Base-by-base conservation (phyloP, 164 flowering plant genomes). In the Cinnamomum chago region DNA sequence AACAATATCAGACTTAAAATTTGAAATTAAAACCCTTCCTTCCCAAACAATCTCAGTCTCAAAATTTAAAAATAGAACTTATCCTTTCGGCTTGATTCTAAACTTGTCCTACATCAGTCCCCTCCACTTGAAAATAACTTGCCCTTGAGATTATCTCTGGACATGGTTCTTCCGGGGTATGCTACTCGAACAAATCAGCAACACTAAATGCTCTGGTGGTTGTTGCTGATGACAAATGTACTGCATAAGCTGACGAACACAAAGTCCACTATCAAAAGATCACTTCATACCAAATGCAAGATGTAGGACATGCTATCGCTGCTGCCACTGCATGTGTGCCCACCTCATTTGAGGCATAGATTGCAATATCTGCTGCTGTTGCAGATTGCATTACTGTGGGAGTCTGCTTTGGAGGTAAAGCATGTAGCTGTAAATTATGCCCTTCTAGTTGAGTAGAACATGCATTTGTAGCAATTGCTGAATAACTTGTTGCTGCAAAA, bases 221-320 rank as follows among this genome's bases (percentile, higher is more conserved):
- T 93, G 95, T 27, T 94, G 82, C 77, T 93, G 99, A 78, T 95
- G 99, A 85, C 89, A 95, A 30, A 95, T 75, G 79, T 93, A 95
- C 71, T 95, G 97, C 99, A 94, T 95, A 71, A 95, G 73, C 67
- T 95, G 83, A 33, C 98, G 93, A 64, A 97, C 90, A 83, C 99
- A 95, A 47, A 93, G 85, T 64, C 94, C 97, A 77, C 89, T 81
- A 70, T 93, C 35, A 95, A 84, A 77, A 84, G n/a, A 94, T 89
- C 10, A 92, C 91, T 80, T 89, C 91, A 72, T 65, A 2, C 78
- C 78, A 69, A 88, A 68, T 70, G 76, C 68, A 30, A 87, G 88
- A 77, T 86, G 97, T 81, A 86, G 65, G 15, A 87, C 50, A 82
- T 87, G 90, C 80, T 84, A 78, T 65, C 86, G 90, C 81, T 85